Evolutionary conservation across 805 yeast species (phyloP), one percentile per base, ranked within the genome.

Genomic region (Nakazawaea ernobii): DNA sequence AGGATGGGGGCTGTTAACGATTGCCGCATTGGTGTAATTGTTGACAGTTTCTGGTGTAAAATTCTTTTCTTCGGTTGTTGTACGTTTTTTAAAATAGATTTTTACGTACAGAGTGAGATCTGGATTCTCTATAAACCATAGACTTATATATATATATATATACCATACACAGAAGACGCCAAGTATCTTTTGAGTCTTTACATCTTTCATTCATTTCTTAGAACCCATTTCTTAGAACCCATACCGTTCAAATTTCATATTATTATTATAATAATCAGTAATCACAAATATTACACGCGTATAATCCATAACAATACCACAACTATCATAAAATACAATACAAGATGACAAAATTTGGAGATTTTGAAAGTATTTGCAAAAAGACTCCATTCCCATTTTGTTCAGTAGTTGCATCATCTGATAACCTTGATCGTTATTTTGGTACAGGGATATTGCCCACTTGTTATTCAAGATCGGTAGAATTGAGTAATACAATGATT

Each of bases 391-490:
- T 90, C 38, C 96, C 97, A 8, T 63, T 90, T 42, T 90, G 97
- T 63, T 75, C 89, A 2, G 81, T 88, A 42, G 71, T 91, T 3
- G 80, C 79, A 6, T 76, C 90, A 8, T 65, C 69, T 10, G 62
- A 64, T 44, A 46, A 45, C 26, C 51, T 51, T 54, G 54, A 66
- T 55, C 42, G 51, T 51, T 26, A 60, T 50, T 60, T 75, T 47
- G 64, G 71, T 29, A 63, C 71, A 6, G 96, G 97, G 1, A 70
- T 91, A 27, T 60, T 87, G 28, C 82, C 97, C 4, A 62, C 65
- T 35, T 92, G 98, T 66, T 92, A 88, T 55, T 84, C 97, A 0
- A 71, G 97, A 58, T 76, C 92, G 6, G 87, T 92, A 20, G 90
- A 84, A 54, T 60, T 92, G 36, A 96, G 97, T 45, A 92, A 92